These are phyloP conservation scores for Castanea mollissima DNA, from an alignment of 306 rosid species.

Conservation along the genomic window DNA sequence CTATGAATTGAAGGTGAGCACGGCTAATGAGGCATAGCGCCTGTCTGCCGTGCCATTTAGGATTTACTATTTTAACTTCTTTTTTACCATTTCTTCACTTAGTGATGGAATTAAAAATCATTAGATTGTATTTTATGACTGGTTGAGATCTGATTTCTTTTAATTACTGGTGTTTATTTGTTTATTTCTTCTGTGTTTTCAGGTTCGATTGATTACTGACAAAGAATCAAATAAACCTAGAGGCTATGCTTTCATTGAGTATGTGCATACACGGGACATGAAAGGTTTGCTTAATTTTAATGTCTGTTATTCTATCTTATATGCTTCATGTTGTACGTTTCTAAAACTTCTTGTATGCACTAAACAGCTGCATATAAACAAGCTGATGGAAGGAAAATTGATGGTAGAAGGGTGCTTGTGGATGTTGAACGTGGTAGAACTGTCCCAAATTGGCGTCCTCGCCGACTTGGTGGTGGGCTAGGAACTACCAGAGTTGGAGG, in stretches of 20 bases:
- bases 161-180: conserved; percentile 23
- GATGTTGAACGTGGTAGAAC: conserved; percentile 99
- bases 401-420: conserved; percentile 95
- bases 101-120: conserved; percentile 7
- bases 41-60: conserved; percentile 99
- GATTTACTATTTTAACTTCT: conserved; percentile 43
- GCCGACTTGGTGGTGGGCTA: conserved; percentile 97
- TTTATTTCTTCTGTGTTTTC: conserved; percentile 24
- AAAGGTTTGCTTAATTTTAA: conserved; percentile 57
- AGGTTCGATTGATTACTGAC: conserved; percentile 87
- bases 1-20: conserved; percentile 98
- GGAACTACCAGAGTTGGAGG: conserved; percentile 98
- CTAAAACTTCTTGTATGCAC: conserved; percentile 4
- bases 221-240: conserved; percentile 71
- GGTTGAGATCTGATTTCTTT: conserved; percentile 25
- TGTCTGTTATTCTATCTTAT: conserved; percentile 2
- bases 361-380: conserved; percentile 96
- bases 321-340: neutral
- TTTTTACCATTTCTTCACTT: conserved; percentile 11
- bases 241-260: conserved; percentile 96
- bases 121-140: neutral
- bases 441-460: conserved; percentile 99
- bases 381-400: conserved; percentile 98
- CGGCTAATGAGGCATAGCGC: conserved; percentile 99
- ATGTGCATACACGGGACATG: conserved; percentile 95